Evolutionary conservation across 2,329 filamentous ascomycete genomes (phyloP).

Genomic region (Trichoderma oligosporum): DNA sequence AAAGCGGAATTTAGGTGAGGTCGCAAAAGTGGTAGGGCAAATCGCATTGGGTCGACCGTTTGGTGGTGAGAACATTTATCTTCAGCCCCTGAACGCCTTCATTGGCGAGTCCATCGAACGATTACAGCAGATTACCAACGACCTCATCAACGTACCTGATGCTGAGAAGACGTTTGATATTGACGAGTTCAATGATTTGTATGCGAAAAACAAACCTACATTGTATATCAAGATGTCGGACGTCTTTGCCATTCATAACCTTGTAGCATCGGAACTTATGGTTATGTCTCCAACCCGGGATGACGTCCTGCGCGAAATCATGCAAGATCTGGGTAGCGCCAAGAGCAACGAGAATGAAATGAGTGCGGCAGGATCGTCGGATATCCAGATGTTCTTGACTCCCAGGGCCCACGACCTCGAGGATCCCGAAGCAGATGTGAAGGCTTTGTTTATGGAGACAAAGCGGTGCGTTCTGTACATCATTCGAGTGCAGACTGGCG

Average conservation of each 20-base stretch:
- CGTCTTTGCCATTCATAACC: conserved; percentile 91
- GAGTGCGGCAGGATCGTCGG: conserved; percentile 76
- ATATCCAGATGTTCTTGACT: conserved; percentile 86
- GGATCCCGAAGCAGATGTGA: conserved; percentile 88
- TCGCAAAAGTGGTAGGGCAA: conserved; percentile 87
- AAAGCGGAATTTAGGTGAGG: conserved; percentile 86
- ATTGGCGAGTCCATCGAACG: conserved; percentile 80
- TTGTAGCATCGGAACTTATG: conserved; percentile 75
- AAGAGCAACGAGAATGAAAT: conserved; percentile 96
- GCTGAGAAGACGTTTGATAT: conserved; percentile 94
- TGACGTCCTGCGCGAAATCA: conserved; percentile 83
- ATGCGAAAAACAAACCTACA: conserved; percentile 92
- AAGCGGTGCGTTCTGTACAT: conserved; percentile 97
- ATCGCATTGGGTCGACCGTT: conserved; percentile 85
- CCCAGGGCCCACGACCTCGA: conserved; percentile 86
- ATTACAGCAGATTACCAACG: conserved; percentile 68
- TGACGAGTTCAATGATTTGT: conserved; percentile 97
- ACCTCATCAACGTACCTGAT: conserved; percentile 77
- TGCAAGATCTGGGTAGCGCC: conserved; percentile 90
- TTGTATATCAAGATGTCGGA: conserved; percentile 99
- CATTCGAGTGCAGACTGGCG: conserved; percentile 88
- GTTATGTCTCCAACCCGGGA: conserved; percentile 75
- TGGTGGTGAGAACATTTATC: conserved; percentile 89
- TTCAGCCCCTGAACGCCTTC: conserved; percentile 92
- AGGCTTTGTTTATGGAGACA: conserved; percentile 94